Evolutionary conservation across 768 basidiomycete species (phyloP).

Genomic region (Suillus paluster): DNA sequence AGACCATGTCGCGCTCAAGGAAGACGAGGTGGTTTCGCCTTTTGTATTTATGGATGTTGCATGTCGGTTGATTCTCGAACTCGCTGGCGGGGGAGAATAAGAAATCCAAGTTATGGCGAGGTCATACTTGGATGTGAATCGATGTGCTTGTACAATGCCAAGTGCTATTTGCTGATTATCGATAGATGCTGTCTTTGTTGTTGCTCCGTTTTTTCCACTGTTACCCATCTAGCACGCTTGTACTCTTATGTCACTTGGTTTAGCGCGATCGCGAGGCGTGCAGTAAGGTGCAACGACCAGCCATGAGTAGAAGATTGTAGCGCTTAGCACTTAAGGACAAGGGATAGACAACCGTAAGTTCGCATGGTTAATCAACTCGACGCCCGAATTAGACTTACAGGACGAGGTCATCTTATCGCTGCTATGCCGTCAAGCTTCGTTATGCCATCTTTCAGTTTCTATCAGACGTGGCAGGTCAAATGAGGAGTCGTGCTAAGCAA

Average conservation of each 20-base stretch:
- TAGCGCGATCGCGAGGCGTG: neutral
- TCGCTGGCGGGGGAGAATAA: conserved; percentile 71
- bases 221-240: conserved; percentile 12
- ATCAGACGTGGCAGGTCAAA: too few relatives aligned
- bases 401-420: neutral
- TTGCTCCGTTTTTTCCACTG: conserved; percentile 1
- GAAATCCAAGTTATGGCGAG: conserved; percentile 1
- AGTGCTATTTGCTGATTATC: conserved; percentile 11
- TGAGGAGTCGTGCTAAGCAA: too few relatives aligned
- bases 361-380: neutral
- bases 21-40: conserved; percentile 79
- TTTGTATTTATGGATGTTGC: conserved; percentile 98
- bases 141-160: conserved; percentile 4
- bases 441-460: too few relatives aligned
- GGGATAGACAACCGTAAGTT: too few relatives aligned
- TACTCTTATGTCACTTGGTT: conserved; percentile 13
- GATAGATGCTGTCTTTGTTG: conserved; percentile 15
- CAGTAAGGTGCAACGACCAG: neutral
- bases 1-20: conserved; percentile 41
- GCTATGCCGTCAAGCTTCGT: neutral
- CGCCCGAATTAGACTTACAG: neutral
- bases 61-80: conserved; percentile 89
- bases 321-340: too few relatives aligned
- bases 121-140: neutral
- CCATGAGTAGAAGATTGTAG: too few relatives aligned